Conservation (phyloP, 306 rosid species). For the Bauhinia variegata region DNA sequence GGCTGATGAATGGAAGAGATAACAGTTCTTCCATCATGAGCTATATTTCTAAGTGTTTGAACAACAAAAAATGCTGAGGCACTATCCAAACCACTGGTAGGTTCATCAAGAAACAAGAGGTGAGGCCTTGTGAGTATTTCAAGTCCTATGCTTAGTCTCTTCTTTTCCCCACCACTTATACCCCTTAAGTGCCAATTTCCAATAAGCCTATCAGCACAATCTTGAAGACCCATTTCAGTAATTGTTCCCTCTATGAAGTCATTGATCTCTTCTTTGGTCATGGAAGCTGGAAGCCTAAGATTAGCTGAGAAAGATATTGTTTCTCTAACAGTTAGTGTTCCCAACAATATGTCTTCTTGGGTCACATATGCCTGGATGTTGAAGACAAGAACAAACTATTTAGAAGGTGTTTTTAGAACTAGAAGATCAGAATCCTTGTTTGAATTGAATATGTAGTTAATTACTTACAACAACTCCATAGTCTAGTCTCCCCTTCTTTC, state of each 20-base stretch:
- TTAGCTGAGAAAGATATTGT: slow-evolving; percentile 79
- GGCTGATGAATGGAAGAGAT: slow-evolving; percentile 92
- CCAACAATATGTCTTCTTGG: slow-evolving; percentile 81
- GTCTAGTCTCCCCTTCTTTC: slow-evolving; percentile 66
- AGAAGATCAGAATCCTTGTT: too few species aligned
- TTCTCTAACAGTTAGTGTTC: slow-evolving; percentile 87
- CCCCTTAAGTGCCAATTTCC: slow-evolving; percentile 96
- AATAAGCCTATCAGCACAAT: slow-evolving; percentile 66
- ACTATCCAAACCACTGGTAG: slow-evolving; percentile 90
- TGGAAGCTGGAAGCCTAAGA: slow-evolving; percentile 67
- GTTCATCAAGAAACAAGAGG: slow-evolving; percentile 92
- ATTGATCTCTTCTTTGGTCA: slow-evolving; percentile 64
- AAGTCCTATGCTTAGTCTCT: slow-evolving; percentile 87
- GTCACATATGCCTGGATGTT: slow-evolving; percentile 81
- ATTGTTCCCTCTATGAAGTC: slow-evolving; percentile 65
- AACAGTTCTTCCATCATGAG: slow-evolving; percentile 81
- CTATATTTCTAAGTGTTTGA: slow-evolving; percentile 74
- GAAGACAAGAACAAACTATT: not conserved
- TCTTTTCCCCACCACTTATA: slow-evolving; percentile 92
- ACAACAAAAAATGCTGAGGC: slow-evolving; percentile 90
- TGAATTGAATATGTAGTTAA: not conserved
- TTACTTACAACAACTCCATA: slow-evolving; percentile 73
- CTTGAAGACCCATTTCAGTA: slow-evolving; percentile 81
- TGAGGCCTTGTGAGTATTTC: slow-evolving; percentile 81
- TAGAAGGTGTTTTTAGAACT: not conserved